phyloP scores from a whole-genome alignment of 768 basidiomycete genomes.

The Boletus tylopilopsis region DNA sequence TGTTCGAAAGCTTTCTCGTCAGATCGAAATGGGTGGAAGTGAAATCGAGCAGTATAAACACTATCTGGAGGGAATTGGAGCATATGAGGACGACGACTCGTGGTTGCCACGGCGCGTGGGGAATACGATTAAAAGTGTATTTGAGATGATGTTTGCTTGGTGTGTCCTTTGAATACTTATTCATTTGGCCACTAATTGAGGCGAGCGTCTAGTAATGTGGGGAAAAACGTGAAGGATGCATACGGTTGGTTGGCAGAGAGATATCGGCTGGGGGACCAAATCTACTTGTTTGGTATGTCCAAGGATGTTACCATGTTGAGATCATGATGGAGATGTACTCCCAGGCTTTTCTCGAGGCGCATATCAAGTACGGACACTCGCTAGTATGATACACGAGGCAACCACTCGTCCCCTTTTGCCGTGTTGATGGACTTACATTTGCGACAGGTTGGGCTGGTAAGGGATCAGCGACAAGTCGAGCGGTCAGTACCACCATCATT shows the following conservation, averaged over 20 bases:
- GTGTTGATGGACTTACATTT: too few relatives aligned
- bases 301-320: too few relatives aligned
- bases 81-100: not conserved
- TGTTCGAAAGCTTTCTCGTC: not conserved
- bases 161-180: not conserved
- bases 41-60: not conserved
- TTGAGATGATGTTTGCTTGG: not conserved
- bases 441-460: not conserved
- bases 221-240: constrained; percentile 29
- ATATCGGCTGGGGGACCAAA: constrained; percentile 26
- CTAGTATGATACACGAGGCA: not conserved
- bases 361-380: not conserved
- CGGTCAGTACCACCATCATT: not conserved
- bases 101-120: not conserved
- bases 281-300: not conserved
- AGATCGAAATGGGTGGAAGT: not conserved
- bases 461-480: not conserved
- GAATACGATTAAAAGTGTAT: not conserved
- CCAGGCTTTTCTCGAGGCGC: too few relatives aligned
- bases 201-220: constrained; percentile 33
- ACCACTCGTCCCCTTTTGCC: too few relatives aligned
- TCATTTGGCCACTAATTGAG: too few relatives aligned
- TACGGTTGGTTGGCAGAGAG: constrained; percentile 30
- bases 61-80: not conserved
- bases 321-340: too few relatives aligned